These are phyloP conservation scores for Forsythia viridissima DNA, from an alignment of 257 asterid genomes.

Conservation along the genomic window DNA sequence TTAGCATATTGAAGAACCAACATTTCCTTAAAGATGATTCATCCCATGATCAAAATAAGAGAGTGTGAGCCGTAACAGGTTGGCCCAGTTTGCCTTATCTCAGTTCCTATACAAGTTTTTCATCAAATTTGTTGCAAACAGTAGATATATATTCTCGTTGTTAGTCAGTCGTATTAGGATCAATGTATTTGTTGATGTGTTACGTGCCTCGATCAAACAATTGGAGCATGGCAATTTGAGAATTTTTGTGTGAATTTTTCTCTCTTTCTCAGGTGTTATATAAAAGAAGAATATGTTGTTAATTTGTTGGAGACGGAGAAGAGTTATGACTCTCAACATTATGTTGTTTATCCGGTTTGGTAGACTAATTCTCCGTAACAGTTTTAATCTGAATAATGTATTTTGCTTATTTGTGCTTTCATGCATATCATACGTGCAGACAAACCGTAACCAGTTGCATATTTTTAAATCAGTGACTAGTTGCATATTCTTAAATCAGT, in stretches of 20 bases:
- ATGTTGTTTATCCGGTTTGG: background rate
- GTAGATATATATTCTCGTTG: background rate
- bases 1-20: background rate
- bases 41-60: background rate
- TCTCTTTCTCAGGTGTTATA: background rate
- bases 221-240: background rate
- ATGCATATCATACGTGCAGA: background rate
- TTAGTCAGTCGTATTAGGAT: background rate
- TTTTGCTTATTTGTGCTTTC: background rate
- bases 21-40: background rate
- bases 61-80: background rate
- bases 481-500: background rate
- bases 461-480: background rate
- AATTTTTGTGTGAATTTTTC: background rate
- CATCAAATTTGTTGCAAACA: background rate
- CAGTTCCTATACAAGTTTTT: background rate
- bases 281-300: background rate
- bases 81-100: background rate
- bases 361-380: background rate
- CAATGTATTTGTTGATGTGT: background rate
- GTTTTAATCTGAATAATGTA: background rate
- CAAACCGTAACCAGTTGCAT: background rate
- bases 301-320: background rate
- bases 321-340: background rate
- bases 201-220: background rate